phyloP scores from a whole-genome alignment of 805 yeast species.

The Zygoascus ofunaensis region DNA sequence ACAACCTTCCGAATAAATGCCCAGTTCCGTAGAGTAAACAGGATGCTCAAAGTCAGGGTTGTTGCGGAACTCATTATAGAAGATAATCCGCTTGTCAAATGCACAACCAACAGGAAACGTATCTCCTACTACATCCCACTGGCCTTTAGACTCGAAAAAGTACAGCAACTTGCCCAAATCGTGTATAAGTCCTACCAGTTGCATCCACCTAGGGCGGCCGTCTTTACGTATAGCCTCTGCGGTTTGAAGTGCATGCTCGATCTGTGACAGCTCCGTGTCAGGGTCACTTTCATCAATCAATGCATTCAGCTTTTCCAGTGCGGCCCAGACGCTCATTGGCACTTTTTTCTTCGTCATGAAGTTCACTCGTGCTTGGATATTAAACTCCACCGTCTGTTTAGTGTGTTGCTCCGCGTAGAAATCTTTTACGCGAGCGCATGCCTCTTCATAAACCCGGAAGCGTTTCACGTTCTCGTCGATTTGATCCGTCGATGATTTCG shows the following conservation, averaged over 20 bases:
- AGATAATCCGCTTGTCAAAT: constrained; percentile 52
- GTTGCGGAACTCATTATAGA: constrained; percentile 45
- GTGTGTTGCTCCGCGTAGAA: constrained; percentile 63
- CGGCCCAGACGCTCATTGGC: constrained; percentile 65
- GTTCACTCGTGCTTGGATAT: constrained; percentile 60
- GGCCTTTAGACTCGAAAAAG: constrained; percentile 63
- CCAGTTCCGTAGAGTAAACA: constrained; percentile 54
- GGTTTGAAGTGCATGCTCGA: constrained; percentile 67
- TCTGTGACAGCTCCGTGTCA: constrained; percentile 64
- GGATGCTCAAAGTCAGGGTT: constrained; percentile 60
- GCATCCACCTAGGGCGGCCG: constrained; percentile 67
- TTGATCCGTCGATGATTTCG: constrained; percentile 8
- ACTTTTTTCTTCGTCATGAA: constrained; percentile 62
- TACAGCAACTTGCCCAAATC: constrained; percentile 65
- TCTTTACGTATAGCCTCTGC: constrained; percentile 66
- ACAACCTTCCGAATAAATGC: constrained; percentile 54
- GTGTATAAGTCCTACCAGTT: constrained; percentile 61
- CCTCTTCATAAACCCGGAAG: constrained; percentile 59
- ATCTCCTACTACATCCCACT: constrained; percentile 77
- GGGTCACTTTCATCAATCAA: constrained; percentile 66
- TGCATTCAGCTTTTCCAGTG: constrained; percentile 51
- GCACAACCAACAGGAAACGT: constrained; percentile 70
- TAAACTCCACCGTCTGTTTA: constrained; percentile 62
- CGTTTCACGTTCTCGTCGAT: constrained; percentile 28
- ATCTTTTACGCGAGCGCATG: constrained; percentile 56